These are phyloP conservation scores for Arthrinium puccinioides DNA, from an alignment of 2,329 filamentous ascomycete species.

Conservation along the genomic window DNA sequence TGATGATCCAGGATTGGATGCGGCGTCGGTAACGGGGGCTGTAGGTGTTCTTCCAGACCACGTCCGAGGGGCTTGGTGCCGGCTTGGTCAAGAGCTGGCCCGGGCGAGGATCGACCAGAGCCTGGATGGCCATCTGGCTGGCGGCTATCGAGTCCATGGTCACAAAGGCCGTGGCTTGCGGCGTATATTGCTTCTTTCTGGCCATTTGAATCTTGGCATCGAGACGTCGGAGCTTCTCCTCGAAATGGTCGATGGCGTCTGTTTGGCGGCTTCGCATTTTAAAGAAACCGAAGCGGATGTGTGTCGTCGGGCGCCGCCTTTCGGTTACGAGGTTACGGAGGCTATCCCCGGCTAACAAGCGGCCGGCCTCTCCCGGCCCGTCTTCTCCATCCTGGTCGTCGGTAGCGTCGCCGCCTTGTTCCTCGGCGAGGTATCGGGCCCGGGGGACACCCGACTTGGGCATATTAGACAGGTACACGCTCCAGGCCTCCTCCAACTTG, in stretches of 20 bases:
- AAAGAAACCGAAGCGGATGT: constrained; percentile 72
- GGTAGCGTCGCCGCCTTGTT: constrained; percentile 16
- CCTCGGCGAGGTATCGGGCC: constrained; percentile 9
- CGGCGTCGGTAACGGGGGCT: constrained; percentile 66
- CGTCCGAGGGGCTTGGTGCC: constrained; percentile 81
- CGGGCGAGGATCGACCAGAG: constrained; percentile 84
- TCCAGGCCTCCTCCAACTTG: constrained; percentile 78
- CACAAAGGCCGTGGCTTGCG: constrained; percentile 85
- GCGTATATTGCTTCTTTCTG: constrained; percentile 66
- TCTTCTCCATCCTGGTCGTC: constrained; percentile 27
- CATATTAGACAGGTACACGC: constrained; percentile 60
- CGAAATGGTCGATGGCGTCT: constrained; percentile 92
- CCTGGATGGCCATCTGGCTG: constrained; percentile 92
- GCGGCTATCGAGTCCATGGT: constrained; percentile 95
- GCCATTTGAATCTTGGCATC: constrained; percentile 68
- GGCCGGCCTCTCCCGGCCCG: constrained; percentile 48
- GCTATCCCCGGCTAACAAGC: constrained; percentile 46
- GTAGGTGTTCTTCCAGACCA: constrained; percentile 96
- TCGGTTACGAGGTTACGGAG: constrained; percentile 32
- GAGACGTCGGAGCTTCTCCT: constrained; percentile 71
- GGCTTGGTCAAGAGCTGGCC: constrained; percentile 77
- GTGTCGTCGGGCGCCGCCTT: constrained; percentile 56
- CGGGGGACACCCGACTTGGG: constrained; percentile 27
- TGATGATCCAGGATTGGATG: constrained; percentile 75
- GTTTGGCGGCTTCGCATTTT: constrained; percentile 64